Percentiles rank a stretch among this genome's conserved stretches.
Evolutionary conservation across 164 flowering plant species (phyloP).

Genomic region (Annona squamosa): DNA sequence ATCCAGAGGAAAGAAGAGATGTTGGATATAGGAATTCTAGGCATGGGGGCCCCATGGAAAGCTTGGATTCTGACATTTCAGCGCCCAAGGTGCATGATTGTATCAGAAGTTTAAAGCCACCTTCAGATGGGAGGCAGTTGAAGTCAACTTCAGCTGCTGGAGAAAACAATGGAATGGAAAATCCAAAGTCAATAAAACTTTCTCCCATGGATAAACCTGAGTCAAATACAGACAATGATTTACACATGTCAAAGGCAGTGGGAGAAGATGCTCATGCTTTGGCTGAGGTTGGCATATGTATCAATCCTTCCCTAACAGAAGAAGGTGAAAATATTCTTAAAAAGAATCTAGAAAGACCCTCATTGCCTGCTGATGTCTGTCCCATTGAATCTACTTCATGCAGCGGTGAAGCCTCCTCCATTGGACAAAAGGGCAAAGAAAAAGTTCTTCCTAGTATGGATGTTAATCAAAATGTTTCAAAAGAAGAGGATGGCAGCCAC

Average conservation of each 20-base stretch:
- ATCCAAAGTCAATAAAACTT: neutral
- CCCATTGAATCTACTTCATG: constrained; percentile 21
- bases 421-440: constrained; percentile 35
- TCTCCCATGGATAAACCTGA: constrained; percentile 25
- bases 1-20: constrained; percentile 13
- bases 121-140: constrained; percentile 5
- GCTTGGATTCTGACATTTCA: constrained; percentile 19
- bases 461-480: constrained; percentile 17
- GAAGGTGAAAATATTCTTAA: constrained; percentile 11
- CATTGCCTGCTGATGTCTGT: constrained; percentile 8
- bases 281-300: constrained; percentile 16
- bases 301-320: constrained; percentile 12
- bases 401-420: constrained; percentile 10
- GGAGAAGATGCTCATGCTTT: constrained; percentile 8
- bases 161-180: constrained; percentile 16
- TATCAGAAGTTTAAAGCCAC: constrained; percentile 4
- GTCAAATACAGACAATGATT: constrained; percentile 45
- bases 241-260: constrained; percentile 13
- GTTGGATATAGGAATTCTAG: constrained; percentile 13
- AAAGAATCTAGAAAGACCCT: constrained; percentile 13
- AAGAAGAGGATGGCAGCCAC: constrained; percentile 47
- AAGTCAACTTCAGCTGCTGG: constrained; percentile 13
- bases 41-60: constrained; percentile 8
- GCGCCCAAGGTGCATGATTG: constrained; percentile 9
- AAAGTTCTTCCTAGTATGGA: constrained; percentile 41